These are phyloP conservation scores for Ustilago sp. DNA, from an alignment of 1,284 basidiomycete species.

Conservation along the genomic window DNA sequence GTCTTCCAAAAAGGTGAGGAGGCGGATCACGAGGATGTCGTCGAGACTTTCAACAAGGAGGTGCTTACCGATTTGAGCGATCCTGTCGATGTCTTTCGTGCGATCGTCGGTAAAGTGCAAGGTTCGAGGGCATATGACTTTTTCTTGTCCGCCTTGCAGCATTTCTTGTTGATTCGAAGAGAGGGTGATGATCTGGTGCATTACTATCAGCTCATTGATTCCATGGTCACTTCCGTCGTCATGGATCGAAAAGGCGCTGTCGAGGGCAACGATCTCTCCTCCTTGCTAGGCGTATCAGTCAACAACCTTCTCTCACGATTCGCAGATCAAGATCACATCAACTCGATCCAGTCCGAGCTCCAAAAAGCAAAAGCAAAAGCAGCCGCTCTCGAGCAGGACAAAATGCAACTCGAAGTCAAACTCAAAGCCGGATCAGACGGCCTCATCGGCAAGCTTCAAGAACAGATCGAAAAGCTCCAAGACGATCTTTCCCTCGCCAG, in stretches of 20 bases:
- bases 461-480: constrained; percentile 79
- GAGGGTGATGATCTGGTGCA: constrained; percentile 80
- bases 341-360: constrained; percentile 82
- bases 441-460: constrained; percentile 83
- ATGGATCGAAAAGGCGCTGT: constrained; percentile 81
- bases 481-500: constrained; percentile 83
- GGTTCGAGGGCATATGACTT: constrained; percentile 85
- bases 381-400: constrained; percentile 77
- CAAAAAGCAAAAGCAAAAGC: constrained; percentile 77
- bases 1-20: constrained; percentile 78
- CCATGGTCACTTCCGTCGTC: constrained; percentile 91
- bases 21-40: constrained; percentile 82
- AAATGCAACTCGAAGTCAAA: constrained; percentile 78
- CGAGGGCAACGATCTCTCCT: constrained; percentile 79
- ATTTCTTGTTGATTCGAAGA: constrained; percentile 87
- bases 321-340: constrained; percentile 88
- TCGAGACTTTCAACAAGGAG: constrained; percentile 81
- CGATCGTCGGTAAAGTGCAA: constrained; percentile 79
- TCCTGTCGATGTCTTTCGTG: constrained; percentile 87
- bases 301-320: constrained; percentile 89
- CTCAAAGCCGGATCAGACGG: constrained; percentile 84
- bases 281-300: constrained; percentile 88
- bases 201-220: constrained; percentile 93
- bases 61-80: constrained; percentile 82
- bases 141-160: constrained; percentile 91